phyloP scores from a whole-genome alignment of 352 stramenopile genomes.

The Globisporangium alternatum region DNA sequence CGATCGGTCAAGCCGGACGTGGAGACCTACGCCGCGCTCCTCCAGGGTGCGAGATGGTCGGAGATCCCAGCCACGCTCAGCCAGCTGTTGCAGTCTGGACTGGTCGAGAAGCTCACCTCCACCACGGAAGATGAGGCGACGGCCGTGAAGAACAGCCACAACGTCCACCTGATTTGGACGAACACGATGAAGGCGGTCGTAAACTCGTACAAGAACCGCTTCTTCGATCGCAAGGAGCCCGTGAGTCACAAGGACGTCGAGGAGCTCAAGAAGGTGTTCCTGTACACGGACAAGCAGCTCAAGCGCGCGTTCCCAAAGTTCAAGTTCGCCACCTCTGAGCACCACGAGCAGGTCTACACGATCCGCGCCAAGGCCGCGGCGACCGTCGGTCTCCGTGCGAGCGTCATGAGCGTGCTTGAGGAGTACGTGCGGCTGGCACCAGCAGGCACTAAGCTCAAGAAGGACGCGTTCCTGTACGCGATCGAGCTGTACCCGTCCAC shows the following conservation, averaged over 20 bases:
- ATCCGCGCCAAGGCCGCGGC: slow-evolving; percentile 64
- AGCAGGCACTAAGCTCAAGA: slow-evolving; percentile 17
- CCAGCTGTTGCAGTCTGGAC: slow-evolving; percentile 49
- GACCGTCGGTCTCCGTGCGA: slow-evolving; percentile 39
- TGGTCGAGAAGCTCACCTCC: slow-evolving; percentile 32
- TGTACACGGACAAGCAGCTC: slow-evolving; percentile 60
- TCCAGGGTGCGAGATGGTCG: slow-evolving; percentile 60
- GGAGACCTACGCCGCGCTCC: slow-evolving; percentile 58
- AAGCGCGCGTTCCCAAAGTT: slow-evolving; percentile 52
- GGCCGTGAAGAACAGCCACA: slow-evolving; percentile 25
- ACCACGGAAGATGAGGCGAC: slow-evolving; percentile 6
- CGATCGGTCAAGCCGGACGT: slow-evolving; percentile 42
- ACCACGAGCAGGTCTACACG: slow-evolving; percentile 55
- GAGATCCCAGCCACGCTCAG: slow-evolving; percentile 62
- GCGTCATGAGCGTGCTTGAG: slow-evolving; percentile 51
- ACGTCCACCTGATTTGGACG: slow-evolving; percentile 47
- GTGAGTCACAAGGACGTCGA: slow-evolving; percentile 38
- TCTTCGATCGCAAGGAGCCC: slow-evolving; percentile 39
- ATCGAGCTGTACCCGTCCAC: slow-evolving; percentile 57
- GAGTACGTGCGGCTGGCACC: slow-evolving; percentile 47
- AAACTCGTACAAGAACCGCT: slow-evolving; percentile 60
- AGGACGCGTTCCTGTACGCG: slow-evolving; percentile 39
- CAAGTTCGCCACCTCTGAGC: slow-evolving; percentile 29
- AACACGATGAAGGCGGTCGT: slow-evolving; percentile 58
- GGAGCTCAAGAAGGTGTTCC: slow-evolving; percentile 53